Evolutionary conservation across 2,329 filamentous ascomycete species (phyloP).

Genomic region (Nemania sp.): DNA sequence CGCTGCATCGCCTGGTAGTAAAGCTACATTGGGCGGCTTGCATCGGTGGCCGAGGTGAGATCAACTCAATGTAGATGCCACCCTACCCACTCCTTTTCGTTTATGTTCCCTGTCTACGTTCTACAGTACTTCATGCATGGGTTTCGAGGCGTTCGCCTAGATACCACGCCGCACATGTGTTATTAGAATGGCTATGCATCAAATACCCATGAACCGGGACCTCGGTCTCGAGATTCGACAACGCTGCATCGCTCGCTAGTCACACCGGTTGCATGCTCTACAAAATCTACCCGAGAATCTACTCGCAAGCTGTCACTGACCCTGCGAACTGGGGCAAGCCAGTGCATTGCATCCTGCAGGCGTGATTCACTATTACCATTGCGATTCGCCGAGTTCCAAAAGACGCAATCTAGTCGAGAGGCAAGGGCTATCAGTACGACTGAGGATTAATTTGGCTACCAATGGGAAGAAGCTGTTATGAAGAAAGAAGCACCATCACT

Average conservation of each 20-base stretch:
- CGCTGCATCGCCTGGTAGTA: not conserved
- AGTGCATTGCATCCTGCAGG: not conserved
- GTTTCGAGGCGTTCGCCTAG: not conserved
- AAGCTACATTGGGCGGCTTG: not conserved
- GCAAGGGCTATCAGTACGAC: not conserved
- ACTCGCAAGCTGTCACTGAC: not conserved
- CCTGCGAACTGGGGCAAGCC: not conserved
- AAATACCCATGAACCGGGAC: not conserved
- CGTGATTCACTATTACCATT: not conserved
- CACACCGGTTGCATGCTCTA: not conserved
- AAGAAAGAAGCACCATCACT: not conserved
- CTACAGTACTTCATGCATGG: not conserved
- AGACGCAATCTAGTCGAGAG: not conserved
- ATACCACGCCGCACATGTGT: not conserved
- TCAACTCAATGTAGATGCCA: not conserved
- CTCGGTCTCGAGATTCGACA: not conserved
- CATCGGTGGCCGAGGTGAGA: slow-evolving; percentile 10
- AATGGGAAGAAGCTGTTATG: not conserved
- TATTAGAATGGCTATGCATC: not conserved
- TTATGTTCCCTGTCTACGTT: not conserved
- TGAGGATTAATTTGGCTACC: not conserved
- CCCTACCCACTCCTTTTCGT: not conserved
- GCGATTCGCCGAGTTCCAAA: not conserved
- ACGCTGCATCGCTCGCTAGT: slow-evolving; percentile 1
- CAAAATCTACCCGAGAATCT: not conserved